A percentile compares a stretch with the other conserved stretches of the same genome.
Evolutionary conservation across 306 rosid genomes (phyloP).

Genomic region (Cicer bijugum): DNA sequence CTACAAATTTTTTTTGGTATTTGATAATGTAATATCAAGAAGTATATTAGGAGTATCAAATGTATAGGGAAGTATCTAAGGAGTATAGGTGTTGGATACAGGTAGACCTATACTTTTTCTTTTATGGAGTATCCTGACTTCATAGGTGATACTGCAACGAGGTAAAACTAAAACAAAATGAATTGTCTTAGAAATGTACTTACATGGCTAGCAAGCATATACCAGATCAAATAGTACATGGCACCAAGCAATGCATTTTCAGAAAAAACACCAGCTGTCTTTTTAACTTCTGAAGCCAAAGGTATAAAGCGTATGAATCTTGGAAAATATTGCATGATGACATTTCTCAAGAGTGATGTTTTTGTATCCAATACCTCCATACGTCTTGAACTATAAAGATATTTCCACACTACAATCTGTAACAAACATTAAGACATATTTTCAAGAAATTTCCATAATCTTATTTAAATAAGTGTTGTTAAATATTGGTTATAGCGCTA

Average conservation of each 20-base stretch:
- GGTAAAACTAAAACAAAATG: slow-evolving; percentile 29
- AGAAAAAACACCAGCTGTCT: slow-evolving; percentile 83
- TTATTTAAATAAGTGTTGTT: background rate
- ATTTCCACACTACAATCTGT: slow-evolving; percentile 74
- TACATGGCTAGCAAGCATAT: slow-evolving; percentile 90
- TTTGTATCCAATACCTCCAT: slow-evolving; percentile 72
- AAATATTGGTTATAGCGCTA: no score
- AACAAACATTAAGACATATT: slow-evolving; percentile 19
- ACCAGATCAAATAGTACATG: slow-evolving; percentile 81
- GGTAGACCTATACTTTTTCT: background rate
- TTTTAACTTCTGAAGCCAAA: slow-evolving; percentile 80
- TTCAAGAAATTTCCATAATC: slow-evolving; percentile 2
- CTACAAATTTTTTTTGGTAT: background rate
- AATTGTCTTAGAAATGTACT: slow-evolving; percentile 37
- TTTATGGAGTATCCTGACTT: background rate
- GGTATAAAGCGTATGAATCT: slow-evolving; percentile 80
- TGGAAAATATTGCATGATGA: slow-evolving; percentile 70
- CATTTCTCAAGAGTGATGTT: slow-evolving; percentile 60
- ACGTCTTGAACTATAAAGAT: slow-evolving; percentile 52
- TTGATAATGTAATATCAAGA: background rate
- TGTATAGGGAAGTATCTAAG: background rate
- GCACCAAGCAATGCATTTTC: slow-evolving; percentile 88
- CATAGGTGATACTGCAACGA: slow-evolving; percentile 2
- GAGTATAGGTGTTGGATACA: background rate
- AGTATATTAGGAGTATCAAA: background rate